A percentile compares a stretch with the other conserved stretches of the same genome.
Conservation (phyloP, 192 early-diverging fungal species). For the Fimicolochytrium jonesii region DNA sequence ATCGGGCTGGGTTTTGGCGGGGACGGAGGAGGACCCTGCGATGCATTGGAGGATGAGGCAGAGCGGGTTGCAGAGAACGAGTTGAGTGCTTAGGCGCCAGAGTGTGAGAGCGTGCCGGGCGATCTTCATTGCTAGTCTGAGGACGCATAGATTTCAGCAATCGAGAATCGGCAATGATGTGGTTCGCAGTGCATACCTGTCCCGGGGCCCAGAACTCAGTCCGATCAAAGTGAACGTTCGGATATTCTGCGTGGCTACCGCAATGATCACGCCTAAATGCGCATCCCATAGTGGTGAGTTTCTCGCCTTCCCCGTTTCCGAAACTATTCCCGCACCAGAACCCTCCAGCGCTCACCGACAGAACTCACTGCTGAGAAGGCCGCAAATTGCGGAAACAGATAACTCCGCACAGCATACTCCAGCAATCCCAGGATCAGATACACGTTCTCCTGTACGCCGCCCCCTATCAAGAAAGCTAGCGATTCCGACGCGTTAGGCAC, state of each 20-base stretch:
- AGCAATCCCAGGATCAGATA: neutral
- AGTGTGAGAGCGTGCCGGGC: neutral
- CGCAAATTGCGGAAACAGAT: neutral
- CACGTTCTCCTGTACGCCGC: neutral
- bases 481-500: neutral
- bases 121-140: no score
- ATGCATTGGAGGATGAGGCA: neutral
- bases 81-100: neutral
- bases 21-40: neutral
- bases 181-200: neutral
- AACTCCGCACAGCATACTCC: neutral
- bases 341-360: constrained; percentile 6
- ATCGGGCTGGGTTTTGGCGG: neutral
- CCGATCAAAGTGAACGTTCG: constrained; percentile 1
- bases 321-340: no score
- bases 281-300: no score
- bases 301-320: no score
- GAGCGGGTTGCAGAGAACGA: constrained; percentile 13
- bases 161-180: no score
- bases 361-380: constrained; percentile 4
- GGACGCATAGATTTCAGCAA: no score
- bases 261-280: neutral
- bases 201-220: neutral
- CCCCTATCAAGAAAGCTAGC: constrained; percentile 2
- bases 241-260: constrained; percentile 7